A percentile compares a stretch with the other conserved stretches of the same genome.
Conservation (phyloP, 1,284 basidiomycete genomes). For the Ceratobasidium papillatum region DNA sequence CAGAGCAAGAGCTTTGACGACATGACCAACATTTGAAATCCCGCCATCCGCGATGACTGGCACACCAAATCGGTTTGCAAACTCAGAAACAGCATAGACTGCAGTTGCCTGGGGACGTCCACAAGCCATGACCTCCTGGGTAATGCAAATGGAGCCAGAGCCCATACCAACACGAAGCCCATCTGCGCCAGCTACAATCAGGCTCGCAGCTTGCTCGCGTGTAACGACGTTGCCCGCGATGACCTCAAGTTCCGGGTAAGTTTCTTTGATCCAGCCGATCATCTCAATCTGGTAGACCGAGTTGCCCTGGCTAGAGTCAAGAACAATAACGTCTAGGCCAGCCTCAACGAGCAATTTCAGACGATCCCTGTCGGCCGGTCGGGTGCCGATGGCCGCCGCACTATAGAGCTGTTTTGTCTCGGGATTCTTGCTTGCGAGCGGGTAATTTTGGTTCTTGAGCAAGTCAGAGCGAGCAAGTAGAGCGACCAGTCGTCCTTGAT, state of each 20-base stretch:
- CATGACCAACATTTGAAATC: slow-evolving; percentile 94
- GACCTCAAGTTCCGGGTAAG: slow-evolving; percentile 86
- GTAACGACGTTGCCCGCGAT: slow-evolving; percentile 99
- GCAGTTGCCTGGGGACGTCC: slow-evolving; percentile 98
- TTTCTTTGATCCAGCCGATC: slow-evolving; percentile 92
- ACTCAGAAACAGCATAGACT: slow-evolving; percentile 94
- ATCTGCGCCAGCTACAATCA: slow-evolving; percentile 96
- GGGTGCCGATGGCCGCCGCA: slow-evolving; percentile 96
- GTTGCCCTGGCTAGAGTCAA: slow-evolving; percentile 98
- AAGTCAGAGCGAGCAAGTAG: slow-evolving; percentile 96
- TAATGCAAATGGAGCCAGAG: slow-evolving; percentile 98
- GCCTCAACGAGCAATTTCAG: slow-evolving; percentile 89
- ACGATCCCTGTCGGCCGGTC: slow-evolving; percentile 87
- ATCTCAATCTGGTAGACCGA: slow-evolving; percentile 95
- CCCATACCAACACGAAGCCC: slow-evolving; percentile 97
- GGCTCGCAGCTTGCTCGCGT: slow-evolving; percentile 93
- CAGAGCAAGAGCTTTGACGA: slow-evolving; percentile 94
- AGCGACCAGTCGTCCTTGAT: slow-evolving; percentile 77
- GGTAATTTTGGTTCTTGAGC: slow-evolving; percentile 98
- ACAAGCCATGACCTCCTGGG: slow-evolving; percentile 99
- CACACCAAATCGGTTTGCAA: slow-evolving; percentile 91
- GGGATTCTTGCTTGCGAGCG: slow-evolving; percentile 91
- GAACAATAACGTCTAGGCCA: slow-evolving; percentile 92
- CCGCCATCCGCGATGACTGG: slow-evolving; percentile 99
- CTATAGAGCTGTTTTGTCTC: slow-evolving; percentile 96